phyloP scores from a whole-genome alignment of 2,329 filamentous ascomycete genomes.

The Laburnicola sp. region DNA sequence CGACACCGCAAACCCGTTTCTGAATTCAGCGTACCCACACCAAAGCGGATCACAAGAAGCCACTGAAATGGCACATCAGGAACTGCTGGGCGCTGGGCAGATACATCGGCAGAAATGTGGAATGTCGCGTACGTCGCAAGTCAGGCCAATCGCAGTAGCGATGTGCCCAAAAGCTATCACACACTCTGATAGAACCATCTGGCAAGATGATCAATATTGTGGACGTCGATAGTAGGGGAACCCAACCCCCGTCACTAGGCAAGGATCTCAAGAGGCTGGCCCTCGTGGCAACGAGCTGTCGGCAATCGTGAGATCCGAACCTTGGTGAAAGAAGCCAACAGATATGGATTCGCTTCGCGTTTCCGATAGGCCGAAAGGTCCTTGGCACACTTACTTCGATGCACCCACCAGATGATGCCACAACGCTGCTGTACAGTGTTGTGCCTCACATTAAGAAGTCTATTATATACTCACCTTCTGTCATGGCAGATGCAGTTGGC shows the following conservation, averaged over 20 bases:
- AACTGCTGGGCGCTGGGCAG: too few relatives aligned
- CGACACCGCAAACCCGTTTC: too few relatives aligned
- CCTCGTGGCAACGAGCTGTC: conserved; percentile 26
- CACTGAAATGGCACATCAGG: too few relatives aligned
- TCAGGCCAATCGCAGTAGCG: too few relatives aligned
- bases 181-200: too few relatives aligned
- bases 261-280: conserved; percentile 28
- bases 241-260: conserved; percentile 26
- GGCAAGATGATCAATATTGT: background rate
- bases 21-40: too few relatives aligned
- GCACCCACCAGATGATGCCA: conserved; percentile 19
- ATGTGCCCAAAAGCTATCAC: too few relatives aligned
- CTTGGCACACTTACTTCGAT: conserved; percentile 38
- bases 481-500: background rate
- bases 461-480: background rate
- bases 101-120: too few relatives aligned
- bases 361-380: conserved; percentile 36
- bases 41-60: too few relatives aligned
- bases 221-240: conserved; percentile 32
- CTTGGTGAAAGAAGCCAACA: conserved; percentile 40
- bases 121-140: too few relatives aligned
- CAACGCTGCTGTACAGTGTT: background rate
- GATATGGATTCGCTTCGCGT: conserved; percentile 27
- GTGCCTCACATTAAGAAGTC: background rate
- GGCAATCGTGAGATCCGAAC: conserved; percentile 24